Evolutionary conservation across 495 filamentous ascomycete genomes (phyloP).

Genomic region (Aspergillus bertholletiae): DNA sequence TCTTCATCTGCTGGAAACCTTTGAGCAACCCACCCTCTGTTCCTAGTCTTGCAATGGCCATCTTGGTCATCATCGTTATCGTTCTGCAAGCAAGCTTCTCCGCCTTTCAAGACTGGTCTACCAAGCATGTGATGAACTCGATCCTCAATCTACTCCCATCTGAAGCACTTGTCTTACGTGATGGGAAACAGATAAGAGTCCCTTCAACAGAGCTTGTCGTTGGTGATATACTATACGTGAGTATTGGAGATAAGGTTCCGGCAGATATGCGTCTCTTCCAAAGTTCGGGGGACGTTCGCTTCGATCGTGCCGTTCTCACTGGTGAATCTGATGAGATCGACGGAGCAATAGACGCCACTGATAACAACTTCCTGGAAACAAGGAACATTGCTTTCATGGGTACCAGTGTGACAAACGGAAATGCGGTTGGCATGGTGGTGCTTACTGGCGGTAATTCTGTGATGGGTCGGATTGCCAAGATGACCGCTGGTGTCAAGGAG

Average conservation of each 20-base stretch:
- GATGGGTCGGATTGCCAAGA: conserved; percentile 65
- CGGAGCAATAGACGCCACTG: conserved; percentile 57
- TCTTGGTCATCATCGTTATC: conserved; percentile 65
- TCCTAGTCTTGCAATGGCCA: conserved; percentile 66
- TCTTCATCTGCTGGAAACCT: conserved; percentile 70
- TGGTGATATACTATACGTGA: conserved; percentile 64
- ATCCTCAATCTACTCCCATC: conserved; percentile 67
- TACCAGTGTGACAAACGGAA: conserved; percentile 64
- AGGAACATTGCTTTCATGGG: conserved; percentile 70
- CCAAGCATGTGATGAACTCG: conserved; percentile 60
- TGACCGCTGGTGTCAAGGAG: conserved; percentile 61
- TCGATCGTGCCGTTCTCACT: conserved; percentile 70
- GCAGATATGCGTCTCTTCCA: conserved; percentile 68
- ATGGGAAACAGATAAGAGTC: conserved; percentile 46
- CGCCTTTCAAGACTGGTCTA: conserved; percentile 65
- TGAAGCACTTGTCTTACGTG: conserved; percentile 57
- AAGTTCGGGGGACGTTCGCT: conserved; percentile 62
- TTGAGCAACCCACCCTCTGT: conserved; percentile 64
- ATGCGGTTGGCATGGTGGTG: conserved; percentile 60
- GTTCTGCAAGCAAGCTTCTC: conserved; percentile 68
- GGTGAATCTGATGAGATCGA: conserved; percentile 63
- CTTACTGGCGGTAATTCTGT: conserved; percentile 57
- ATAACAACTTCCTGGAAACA: conserved; percentile 72
- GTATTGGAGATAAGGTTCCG: conserved; percentile 66
- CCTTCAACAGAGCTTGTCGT: conserved; percentile 59